Conservation (phyloP, 2,329 filamentous ascomycete genomes). For the Pseudogymnoascus sp. region DNA sequence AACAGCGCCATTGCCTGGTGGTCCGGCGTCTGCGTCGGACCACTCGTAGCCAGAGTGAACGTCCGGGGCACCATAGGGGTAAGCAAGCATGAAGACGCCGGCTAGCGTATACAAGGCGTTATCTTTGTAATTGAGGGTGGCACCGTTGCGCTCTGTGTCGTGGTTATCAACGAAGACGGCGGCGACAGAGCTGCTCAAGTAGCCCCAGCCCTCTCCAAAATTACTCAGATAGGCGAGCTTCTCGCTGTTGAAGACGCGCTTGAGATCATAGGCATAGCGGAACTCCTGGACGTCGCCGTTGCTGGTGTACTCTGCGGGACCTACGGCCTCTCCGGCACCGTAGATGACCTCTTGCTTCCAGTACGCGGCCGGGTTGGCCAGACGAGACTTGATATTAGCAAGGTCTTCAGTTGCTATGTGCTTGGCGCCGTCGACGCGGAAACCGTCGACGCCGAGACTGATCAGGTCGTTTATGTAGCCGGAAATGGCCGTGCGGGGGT, state of each 20-base stretch:
- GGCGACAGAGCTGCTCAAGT: background rate
- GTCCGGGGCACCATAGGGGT: background rate
- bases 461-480: background rate
- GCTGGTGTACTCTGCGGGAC: background rate
- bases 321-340: background rate
- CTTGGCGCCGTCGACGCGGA: background rate
- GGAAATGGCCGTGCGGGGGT: background rate
- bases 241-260: background rate
- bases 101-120: background rate
- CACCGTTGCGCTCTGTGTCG: background rate
- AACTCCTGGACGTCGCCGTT: conserved; percentile 2
- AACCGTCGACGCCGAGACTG: background rate
- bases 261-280: background rate
- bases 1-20: background rate
- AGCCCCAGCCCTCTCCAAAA: background rate
- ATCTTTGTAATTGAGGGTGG: background rate
- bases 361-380: background rate
- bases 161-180: background rate
- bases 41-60: background rate
- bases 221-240: background rate
- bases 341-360: conserved; percentile 7
- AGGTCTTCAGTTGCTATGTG: conserved; percentile 2
- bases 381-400: background rate
- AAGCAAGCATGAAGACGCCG: background rate
- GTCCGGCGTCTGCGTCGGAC: background rate